Base-by-base conservation (phyloP, 2,329 filamentous ascomycete species). In the Pseudogymnoascus sp. region DNA sequence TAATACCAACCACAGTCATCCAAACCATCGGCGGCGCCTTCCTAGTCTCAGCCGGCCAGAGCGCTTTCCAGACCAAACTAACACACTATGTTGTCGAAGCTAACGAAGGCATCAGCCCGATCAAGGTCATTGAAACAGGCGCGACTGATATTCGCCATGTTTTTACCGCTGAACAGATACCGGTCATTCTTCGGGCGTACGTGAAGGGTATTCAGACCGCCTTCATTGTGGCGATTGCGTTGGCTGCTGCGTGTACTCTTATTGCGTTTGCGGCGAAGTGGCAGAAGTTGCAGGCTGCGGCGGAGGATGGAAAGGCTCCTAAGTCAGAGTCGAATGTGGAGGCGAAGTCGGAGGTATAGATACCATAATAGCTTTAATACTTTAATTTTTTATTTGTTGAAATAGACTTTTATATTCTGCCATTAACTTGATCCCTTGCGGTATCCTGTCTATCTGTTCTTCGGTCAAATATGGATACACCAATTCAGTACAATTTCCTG, bases 11-110 rank as follows among this genome's bases (percentile, higher is more conserved):
- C 62, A 64, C 74, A 66, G 86, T 86, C 67, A 74, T 77, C 37
- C 82, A 86, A 70, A 83, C 83, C 64, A 76, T 86, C 1, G 83
- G 83, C 10, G 82, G 82, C 33, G 81, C 83, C 33, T 73, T 86
- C 18, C 83, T 84, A 63, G 80, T 84, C 3, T 79, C 82, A 1
- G 79, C 84, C 21, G 82, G 81, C 0, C 80, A 85, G 69, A 79
- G 79, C 3, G 77, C 84, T 39, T 72, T 73, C 67, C 71, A 64
- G 12, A 71, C 72, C 48, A 69, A 68, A 8, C 61, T 72, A 5
- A 65, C 59, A 3, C 63, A 63, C 25, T 31, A 64, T 5, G n/a
- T 80, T 0, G 52, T 62, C 0, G 15, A 39, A 5, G 69, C 71
- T 29, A 71, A 71, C 52, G 69, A 74, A 59, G 21, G 62, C 35